Evolutionary conservation across 2,329 filamentous ascomycete genomes (phyloP), one percentile per base, ranked within the genome.

Genomic region (Xylaria sp.): DNA sequence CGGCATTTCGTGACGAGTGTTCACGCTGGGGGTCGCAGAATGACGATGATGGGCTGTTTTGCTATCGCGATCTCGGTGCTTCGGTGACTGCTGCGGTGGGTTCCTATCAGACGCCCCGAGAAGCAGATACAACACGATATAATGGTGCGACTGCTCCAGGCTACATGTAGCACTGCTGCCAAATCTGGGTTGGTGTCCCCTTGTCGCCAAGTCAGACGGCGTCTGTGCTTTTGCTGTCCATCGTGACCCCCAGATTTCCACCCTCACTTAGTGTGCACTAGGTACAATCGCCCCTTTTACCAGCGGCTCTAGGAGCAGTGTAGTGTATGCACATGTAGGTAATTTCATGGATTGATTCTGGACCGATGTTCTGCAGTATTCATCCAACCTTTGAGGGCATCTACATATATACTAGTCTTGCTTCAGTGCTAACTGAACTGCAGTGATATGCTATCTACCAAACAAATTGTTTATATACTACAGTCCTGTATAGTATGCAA

Each of bases 211-310:
- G 63, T 69, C 68, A 69, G 61, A 67, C 67, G 42, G 50, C 36
- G 67, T 65, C 61, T 62, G 67, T 66, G 63, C 66, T 54, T 68
- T 54, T 47, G 39, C 50, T 61, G 62, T 70, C 66, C 66, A 66
- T 66, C 59, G 68, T 68, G 65, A 70, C 66, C 68, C 65, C 68
- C 66, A 61, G 68, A 60, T 69, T 66, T 64, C 54, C 49, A 27
- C 25, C 47, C 45, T 50, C 33, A 31, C 42, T 20, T 33, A 31
- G 27, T 15, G 10, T 11, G n/a, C 17, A n/a, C 38, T 42, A 45
- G 42, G 20, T 22, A 54, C 31, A 54, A 31, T 47, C 58, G 54
- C 20, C 61, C 65, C 38, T 33, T 44, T 61, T 25, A 39, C 25
- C 7, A 25, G 36, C 33, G 25, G 38, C 22, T 50, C 27, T 58